Base-by-base conservation (phyloP, 1,139 yeast species). In the Diutina neorugosa region DNA sequence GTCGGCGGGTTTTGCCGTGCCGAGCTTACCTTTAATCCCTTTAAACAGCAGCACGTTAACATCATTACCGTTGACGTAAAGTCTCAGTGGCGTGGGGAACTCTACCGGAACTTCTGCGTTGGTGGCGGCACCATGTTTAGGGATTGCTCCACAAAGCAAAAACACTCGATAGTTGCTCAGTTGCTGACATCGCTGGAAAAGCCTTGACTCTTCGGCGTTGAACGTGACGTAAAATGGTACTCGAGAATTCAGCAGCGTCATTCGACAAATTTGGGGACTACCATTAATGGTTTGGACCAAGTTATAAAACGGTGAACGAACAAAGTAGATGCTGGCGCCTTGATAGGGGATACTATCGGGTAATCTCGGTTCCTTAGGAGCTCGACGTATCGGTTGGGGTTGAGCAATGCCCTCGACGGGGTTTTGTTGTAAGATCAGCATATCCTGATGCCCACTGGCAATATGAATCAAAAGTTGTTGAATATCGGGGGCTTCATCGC, bases 1-100 rank as follows among this genome's bases (percentile, higher is more conserved):
- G 63, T 86, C 82, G 1, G 85, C 85, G 0, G 93, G 91, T 54
- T 77, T 74, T 1, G 84, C 81, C 0, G 90, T 79, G 0, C 88
- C 88, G 0, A 74, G 71, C 55, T 73, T 78, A 51, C 80, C 78
- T 62, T 83, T 84, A 44, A 84, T 68, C 1, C 89, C 90, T 18
- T 55, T 53, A 21, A 56, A 53, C 49, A 52, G 55, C 51, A 56
- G 58, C 44, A 14, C 16, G 8, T 55, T 55, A 3, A 56, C 54
- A 18, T 54, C 51, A 0, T 58, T 56, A 1, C 71, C 74, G 59
- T 84, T 83, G 31, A 82, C 71, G 52, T 69, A 70, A 4, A 84
- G 65, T 59, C 81, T 86, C 50, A 80, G 68, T 1, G 84, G 86
- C 1, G 12, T 4, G 6, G 91, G 91, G 58, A 77, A 84, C 58